These are phyloP conservation scores for Candida nitratophila DNA, from an alignment of 805 yeast genomes.

Conservation along the genomic window DNA sequence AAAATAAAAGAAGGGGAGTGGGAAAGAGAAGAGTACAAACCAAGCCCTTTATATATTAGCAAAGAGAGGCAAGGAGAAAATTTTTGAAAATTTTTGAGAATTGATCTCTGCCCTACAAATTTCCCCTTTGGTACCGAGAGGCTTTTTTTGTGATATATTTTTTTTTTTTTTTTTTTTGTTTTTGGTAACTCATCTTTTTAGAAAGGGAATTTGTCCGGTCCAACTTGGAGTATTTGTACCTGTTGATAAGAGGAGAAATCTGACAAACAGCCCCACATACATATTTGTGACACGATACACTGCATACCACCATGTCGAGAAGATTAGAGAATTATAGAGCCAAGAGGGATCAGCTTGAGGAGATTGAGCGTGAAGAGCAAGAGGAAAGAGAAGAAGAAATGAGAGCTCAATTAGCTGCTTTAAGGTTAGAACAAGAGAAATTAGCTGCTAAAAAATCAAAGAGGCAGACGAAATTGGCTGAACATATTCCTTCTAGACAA, in stretches of 20 bases:
- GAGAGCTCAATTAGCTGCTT: background rate
- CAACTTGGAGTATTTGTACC: no score
- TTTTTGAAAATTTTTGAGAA: constrained; percentile 1
- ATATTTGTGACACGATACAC: no score
- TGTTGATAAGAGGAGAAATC: no score
- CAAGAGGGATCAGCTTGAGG: constrained; percentile 14
- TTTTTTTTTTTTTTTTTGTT: background rate
- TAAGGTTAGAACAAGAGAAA: background rate
- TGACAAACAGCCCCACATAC: no score
- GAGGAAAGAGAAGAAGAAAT: background rate
- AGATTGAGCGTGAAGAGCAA: constrained; percentile 30
- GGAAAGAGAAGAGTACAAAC: background rate
- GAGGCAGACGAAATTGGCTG: background rate
- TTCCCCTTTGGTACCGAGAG: constrained; percentile 3
- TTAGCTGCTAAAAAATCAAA: background rate
- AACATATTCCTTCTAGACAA: constrained; percentile 12
- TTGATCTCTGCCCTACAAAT: background rate
- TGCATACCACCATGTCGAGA: constrained; percentile 23
- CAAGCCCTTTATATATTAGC: no score
- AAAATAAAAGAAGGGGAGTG: no score
- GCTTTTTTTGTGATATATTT: constrained; percentile 1
- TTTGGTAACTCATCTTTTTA: background rate
- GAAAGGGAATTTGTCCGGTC: background rate
- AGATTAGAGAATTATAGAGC: constrained; percentile 26
- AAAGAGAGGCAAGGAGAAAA: no score